phyloP scores from a whole-genome alignment of 192 early-diverging fungal species.

The Coemansia sp. region DNA sequence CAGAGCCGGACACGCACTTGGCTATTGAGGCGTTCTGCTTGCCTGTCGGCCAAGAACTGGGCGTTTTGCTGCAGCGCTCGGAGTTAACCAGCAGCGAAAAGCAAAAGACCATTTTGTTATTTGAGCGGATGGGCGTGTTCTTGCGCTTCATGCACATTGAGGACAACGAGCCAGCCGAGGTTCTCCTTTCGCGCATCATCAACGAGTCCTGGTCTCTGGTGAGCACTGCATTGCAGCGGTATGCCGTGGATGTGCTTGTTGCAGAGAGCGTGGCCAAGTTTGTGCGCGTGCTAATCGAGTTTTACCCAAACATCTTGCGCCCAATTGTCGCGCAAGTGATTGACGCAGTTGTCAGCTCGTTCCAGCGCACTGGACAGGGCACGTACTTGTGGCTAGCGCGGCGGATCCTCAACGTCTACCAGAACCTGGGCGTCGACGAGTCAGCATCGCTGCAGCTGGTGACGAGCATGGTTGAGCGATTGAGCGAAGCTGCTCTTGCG shows the following conservation, averaged over 20 bases:
- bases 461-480: slow-evolving; percentile 57
- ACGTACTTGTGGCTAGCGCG: slow-evolving; percentile 80
- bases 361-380: slow-evolving; percentile 61
- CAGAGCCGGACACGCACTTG: slow-evolving; percentile 36
- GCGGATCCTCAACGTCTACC: slow-evolving; percentile 66
- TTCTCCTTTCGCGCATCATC: slow-evolving; percentile 29
- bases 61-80: slow-evolving; percentile 27
- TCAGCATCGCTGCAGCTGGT: slow-evolving; percentile 45
- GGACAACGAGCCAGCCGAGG: slow-evolving; percentile 27
- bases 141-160: slow-evolving; percentile 38
- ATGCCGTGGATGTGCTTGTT: slow-evolving; percentile 18
- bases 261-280: slow-evolving; percentile 48
- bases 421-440: slow-evolving; percentile 47
- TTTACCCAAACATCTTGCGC: slow-evolving; percentile 23
- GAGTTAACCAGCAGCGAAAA: slow-evolving; percentile 12
- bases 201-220: slow-evolving; percentile 35
- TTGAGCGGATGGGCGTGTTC: slow-evolving; percentile 49
- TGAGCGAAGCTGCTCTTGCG: slow-evolving; percentile 67
- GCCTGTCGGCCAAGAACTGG: slow-evolving; percentile 39
- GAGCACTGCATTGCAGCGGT: slow-evolving; percentile 21
- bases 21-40: slow-evolving; percentile 49
- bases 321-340: slow-evolving; percentile 22
- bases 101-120: slow-evolving; percentile 19
- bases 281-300: slow-evolving; percentile 37
- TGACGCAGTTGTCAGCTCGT: slow-evolving; percentile 62